Evolutionary conservation across 176 grass and related monocot genomes (phyloP), one percentile per base, ranked within the genome.

Genomic region (Tillandsia fasciculata): DNA sequence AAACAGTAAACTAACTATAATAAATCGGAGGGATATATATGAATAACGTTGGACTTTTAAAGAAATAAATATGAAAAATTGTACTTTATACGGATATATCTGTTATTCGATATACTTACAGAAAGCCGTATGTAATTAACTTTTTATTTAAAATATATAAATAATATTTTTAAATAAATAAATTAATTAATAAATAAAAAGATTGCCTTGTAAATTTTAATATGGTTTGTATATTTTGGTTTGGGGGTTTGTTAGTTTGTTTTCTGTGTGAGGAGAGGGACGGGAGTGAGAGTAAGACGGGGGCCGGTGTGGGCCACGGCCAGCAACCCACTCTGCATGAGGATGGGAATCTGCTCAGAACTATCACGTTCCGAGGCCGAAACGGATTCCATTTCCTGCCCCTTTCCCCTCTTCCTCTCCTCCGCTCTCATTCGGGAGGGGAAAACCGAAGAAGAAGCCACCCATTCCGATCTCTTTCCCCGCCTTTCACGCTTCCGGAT

Each of bases 401-500:
- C 28, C 2, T 3, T 7, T 4, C 29, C 3, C 33, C 4, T 0
- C 56, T 68, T 65, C 78, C 70, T 76, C 68, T 76, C 68, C 68
- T 56, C 1, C 14, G 53, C 57, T 79, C 65, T 79, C 68, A 50
- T 26, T 49, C 2, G 3, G 2, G 26, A 24, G 0, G 61, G 12
- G 50, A 12, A 87, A 75, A 2, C 63, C 69, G 15, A 48, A 48
- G 66, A 26, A 22, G 15, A 27, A 20, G 51, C 1, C 52, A 17
- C 27, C 9, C 14, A 77, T 61, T 61, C n/a, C 17, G 72, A 87
- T 83, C 77, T 80, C 81, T 80, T 84, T 73, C 67, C 65, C 64
- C 80, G 73, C 2, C 22, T 69, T 76, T 64, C 24, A 87, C 85
- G 85, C 61, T 81, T 88, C 66, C 77, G 77, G 70, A 77, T 77